Conservation (phyloP, 768 basidiomycete genomes). For the Cubamyces sp. region DNA sequence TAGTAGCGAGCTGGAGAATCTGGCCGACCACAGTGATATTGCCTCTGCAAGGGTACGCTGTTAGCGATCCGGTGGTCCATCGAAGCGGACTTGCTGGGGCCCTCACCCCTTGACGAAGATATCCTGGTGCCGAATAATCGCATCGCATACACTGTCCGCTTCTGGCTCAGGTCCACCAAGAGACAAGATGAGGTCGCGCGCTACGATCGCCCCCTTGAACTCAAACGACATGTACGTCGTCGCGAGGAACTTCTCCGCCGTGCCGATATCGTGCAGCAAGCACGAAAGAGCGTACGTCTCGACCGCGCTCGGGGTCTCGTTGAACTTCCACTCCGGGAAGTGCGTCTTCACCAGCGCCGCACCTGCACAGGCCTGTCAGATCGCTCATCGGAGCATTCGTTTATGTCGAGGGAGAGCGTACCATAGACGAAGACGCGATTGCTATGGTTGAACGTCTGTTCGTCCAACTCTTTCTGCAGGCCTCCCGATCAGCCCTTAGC, state of each 20-base stretch:
- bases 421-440: conserved; percentile 56
- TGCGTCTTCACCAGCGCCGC: conserved; percentile 50
- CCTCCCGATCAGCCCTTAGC: neutral
- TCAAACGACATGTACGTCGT: conserved; percentile 62
- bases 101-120: conserved; percentile 49
- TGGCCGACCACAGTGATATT: conserved; percentile 57
- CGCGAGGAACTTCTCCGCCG: conserved; percentile 49
- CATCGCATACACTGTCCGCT: conserved; percentile 56
- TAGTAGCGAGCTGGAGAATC: conserved; percentile 52
- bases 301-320: conserved; percentile 28
- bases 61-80: neutral
- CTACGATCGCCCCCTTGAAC: conserved; percentile 57
- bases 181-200: conserved; percentile 50
- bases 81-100: neutral
- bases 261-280: conserved; percentile 57
- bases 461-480: conserved; percentile 45
- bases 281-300: conserved; percentile 57
- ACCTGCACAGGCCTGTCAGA: conserved; percentile 35
- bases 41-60: conserved; percentile 35
- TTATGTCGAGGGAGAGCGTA: conserved; percentile 23
- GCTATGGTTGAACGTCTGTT: conserved; percentile 52
- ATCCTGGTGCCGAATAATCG: conserved; percentile 52
- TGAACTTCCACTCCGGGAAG: conserved; percentile 52
- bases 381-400: neutral
- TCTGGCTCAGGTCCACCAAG: conserved; percentile 50